Conservation (phyloP, 148 eudicot species). For the Bassia scoparia region DNA sequence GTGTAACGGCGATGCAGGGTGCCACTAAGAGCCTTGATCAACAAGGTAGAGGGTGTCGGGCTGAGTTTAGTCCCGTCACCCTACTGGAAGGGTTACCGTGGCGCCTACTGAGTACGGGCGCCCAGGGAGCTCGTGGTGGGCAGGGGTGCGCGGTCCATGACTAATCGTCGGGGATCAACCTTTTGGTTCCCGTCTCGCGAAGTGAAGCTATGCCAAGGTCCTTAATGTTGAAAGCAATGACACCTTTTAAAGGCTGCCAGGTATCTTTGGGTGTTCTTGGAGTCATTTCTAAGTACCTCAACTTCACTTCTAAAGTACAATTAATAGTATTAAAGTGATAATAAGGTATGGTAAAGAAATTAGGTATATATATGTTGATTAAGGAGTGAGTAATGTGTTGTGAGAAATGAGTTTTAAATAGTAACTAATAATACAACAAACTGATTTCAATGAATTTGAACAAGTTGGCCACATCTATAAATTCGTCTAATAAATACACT, state of each 20-base stretch:
- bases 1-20: conserved; percentile 62
- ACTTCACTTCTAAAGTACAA: background rate
- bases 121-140: conserved; percentile 82
- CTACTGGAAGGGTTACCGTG: conserved; percentile 78
- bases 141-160: conserved; percentile 79
- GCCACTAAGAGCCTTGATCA: conserved; percentile 50
- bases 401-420: too few relatives aligned
- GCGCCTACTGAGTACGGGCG: too few relatives aligned
- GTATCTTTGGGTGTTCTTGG: conserved; percentile 83
- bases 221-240: conserved; percentile 35
- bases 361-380: too few relatives aligned
- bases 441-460: too few relatives aligned
- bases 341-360: too few relatives aligned
- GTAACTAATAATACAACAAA: too few relatives aligned
- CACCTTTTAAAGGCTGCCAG: conserved; percentile 51
- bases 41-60: conserved; percentile 45
- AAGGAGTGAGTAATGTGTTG: too few relatives aligned
- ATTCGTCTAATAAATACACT: too few relatives aligned
- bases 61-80: conserved; percentile 72
- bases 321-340: background rate
- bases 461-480: too few relatives aligned
- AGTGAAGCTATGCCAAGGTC: conserved; percentile 55
- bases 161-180: conserved; percentile 55
- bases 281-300: conserved; percentile 60
- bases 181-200: conserved; percentile 43